phyloP scores from a whole-genome alignment of 148 eudicot species.

The Camellia japonica region DNA sequence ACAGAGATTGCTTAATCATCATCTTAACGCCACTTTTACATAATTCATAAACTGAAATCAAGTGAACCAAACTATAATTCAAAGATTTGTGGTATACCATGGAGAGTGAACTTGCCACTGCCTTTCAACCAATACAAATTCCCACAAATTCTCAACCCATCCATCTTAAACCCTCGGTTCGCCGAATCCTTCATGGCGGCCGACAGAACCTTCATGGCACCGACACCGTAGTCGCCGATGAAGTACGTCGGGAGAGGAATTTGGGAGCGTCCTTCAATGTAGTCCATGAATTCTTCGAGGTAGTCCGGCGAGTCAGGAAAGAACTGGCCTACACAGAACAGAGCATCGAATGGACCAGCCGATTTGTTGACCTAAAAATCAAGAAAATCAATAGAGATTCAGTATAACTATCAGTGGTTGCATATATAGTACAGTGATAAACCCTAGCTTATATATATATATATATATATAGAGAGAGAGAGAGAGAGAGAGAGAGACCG shows the following conservation, averaged over 20 bases:
- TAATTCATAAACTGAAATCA: neutral
- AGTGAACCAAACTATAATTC: neutral
- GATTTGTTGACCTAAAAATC: conserved; percentile 85
- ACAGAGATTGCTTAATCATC: too few relatives aligned
- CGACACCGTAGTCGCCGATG: conserved; percentile 84
- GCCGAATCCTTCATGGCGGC: conserved; percentile 47
- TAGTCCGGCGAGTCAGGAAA: conserved; percentile 72
- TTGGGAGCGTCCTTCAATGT: conserved; percentile 57
- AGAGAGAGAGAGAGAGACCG: conserved; percentile 39
- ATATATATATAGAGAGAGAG: neutral
- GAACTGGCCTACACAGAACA: conserved; percentile 93
- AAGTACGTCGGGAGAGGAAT: conserved; percentile 82
- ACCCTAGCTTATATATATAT: conserved; percentile 4
- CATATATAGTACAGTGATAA: neutral
- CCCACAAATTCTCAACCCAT: conserved; percentile 65
- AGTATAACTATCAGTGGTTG: neutral
- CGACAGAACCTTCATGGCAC: conserved; percentile 54
- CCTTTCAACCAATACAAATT: conserved; percentile 91
- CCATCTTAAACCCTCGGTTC: conserved; percentile 88
- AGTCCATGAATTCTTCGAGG: conserved; percentile 67
- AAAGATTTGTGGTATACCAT: conserved; percentile 35
- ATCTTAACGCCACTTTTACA: neutral
- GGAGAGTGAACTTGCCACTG: conserved; percentile 71
- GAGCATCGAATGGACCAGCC: conserved; percentile 87
- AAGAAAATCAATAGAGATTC: neutral